Evolutionary conservation across 768 basidiomycete genomes (phyloP).

Genomic region (Stropharia rugosoannulata): DNA sequence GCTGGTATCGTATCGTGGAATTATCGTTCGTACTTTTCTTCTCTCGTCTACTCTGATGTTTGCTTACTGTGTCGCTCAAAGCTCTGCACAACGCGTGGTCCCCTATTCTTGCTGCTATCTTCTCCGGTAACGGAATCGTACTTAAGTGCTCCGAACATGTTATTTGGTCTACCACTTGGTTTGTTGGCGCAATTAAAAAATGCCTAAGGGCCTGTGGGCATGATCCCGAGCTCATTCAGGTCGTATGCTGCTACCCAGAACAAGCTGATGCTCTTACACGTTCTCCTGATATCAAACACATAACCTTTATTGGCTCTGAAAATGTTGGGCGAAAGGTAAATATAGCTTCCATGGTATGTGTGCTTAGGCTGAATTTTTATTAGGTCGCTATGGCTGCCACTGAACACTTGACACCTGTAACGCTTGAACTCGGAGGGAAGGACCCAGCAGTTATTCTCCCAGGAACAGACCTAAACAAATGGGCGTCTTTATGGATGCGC

Average conservation of each 20-base stretch:
- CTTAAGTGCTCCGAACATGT: slow-evolving; percentile 94
- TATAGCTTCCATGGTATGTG: no score
- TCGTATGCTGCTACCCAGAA: slow-evolving; percentile 88
- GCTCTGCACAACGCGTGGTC: slow-evolving; percentile 94
- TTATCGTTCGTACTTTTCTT: slow-evolving; percentile 56
- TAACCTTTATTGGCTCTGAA: slow-evolving; percentile 91
- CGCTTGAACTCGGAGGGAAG: slow-evolving; percentile 93
- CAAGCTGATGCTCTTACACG: slow-evolving; percentile 80
- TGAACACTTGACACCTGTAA: slow-evolving; percentile 85
- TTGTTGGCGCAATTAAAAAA: slow-evolving; percentile 72
- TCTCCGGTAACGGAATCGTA: slow-evolving; percentile 87
- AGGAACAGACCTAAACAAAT: slow-evolving; percentile 77
- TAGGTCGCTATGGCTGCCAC: slow-evolving; percentile 85
- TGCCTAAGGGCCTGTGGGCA: slow-evolving; percentile 84
- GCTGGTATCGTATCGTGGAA: slow-evolving; percentile 96
- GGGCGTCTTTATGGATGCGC: slow-evolving; percentile 83
- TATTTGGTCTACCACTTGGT: slow-evolving; percentile 87
- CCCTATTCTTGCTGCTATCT: slow-evolving; percentile 88
- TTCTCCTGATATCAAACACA: slow-evolving; percentile 83
- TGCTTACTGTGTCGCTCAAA: slow-evolving; percentile 24
- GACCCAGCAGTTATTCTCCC: slow-evolving; percentile 92
- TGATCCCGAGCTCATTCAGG: slow-evolving; percentile 84
- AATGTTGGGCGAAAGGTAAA: slow-evolving; percentile 70
- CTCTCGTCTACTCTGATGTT: neutral
- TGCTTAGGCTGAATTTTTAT: no score